These are phyloP conservation scores for Diaporthe destruens DNA, from an alignment of 2,329 filamentous ascomycete species.

Conservation along the genomic window DNA sequence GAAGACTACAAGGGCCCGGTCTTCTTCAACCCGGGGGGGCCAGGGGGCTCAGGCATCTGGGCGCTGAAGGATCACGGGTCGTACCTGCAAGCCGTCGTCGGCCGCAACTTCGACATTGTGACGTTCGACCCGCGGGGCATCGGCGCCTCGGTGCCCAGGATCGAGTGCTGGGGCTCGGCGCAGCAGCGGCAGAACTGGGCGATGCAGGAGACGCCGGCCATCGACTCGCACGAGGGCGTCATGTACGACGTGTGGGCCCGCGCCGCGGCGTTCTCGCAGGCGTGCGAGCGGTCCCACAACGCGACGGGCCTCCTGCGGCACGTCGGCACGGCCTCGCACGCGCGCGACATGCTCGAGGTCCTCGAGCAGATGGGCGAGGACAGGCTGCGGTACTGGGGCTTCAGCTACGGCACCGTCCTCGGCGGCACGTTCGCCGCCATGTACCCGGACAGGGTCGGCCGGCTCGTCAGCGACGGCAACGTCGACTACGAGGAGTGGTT, in stretches of 20 bases:
- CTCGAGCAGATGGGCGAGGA: conserved; percentile 56
- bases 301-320: conserved; percentile 55
- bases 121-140: conserved; percentile 66
- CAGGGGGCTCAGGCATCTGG: conserved; percentile 61
- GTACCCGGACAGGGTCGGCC: conserved; percentile 63
- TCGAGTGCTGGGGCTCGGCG: conserved; percentile 63
- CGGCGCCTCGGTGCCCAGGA: conserved; percentile 61
- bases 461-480: conserved; percentile 65
- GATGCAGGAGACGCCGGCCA: conserved; percentile 57
- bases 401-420: conserved; percentile 67
- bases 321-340: conserved; percentile 59
- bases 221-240: conserved; percentile 61
- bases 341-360: conserved; percentile 63
- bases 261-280: conserved; percentile 55
- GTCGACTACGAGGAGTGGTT: conserved; percentile 69
- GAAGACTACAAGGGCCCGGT: conserved; percentile 51
- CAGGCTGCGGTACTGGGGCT: conserved; percentile 65
- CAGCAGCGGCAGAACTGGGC: conserved; percentile 59
- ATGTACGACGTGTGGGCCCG: conserved; percentile 60
- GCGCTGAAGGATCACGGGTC: conserved; percentile 51
- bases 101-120: conserved; percentile 63
- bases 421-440: conserved; percentile 65
- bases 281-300: conserved; percentile 57
- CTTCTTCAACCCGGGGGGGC: conserved; percentile 59
- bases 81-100: conserved; percentile 59